Evolutionary conservation across 169 alveolate species (phyloP), one percentile per base, ranked within the genome.

Genomic region (Plasmodium fragile): DNA sequence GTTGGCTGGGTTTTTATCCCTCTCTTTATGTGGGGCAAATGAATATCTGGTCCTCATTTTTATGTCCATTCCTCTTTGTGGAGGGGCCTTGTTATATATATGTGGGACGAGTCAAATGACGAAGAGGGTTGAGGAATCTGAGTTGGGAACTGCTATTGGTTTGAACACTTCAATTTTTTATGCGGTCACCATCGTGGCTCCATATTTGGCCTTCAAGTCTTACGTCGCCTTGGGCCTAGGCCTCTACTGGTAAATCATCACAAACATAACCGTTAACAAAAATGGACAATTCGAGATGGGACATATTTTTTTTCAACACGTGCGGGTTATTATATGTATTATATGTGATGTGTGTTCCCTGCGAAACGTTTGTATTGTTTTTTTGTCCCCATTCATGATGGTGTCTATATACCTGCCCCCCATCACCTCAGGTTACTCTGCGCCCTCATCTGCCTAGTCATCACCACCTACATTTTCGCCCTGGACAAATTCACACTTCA

Each of bases 81-180:
- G 93, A 34, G 93, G 93, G 1, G 93, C 93, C 52, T 75, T 85
- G 45, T 28, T 85, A 85, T 85, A 85, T 69, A 85, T 85, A 22
- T 85, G 93, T 75, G 93, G 93, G 28, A 85, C 93, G 73, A 85
- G 93, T 49, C 93, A 85, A 85, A 85, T 85, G 93, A 85, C 93
- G 49, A 85, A 85, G 52, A 7, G 93, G 16, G 93, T 85, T 0
- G 93, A 85, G 2, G 85, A 85, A 53, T 85, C 93, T 16, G 93
- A 85, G 41, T 73, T 85, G n/a, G 93, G 93, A 10, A 73, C 93
- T 3, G 69, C 79, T 32, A 85, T 85, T 53, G 93, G 93, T 34
- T 36, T 85, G 34, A 85, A 85, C 39, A 85, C 93, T 4, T 73
- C 93, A 25, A 30, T 85, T 53, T 85, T 85, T 75, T 85, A 85